Base-by-base conservation (phyloP, 2,329 filamentous ascomycete genomes). In the Proliferodiscus dingleyae region DNA sequence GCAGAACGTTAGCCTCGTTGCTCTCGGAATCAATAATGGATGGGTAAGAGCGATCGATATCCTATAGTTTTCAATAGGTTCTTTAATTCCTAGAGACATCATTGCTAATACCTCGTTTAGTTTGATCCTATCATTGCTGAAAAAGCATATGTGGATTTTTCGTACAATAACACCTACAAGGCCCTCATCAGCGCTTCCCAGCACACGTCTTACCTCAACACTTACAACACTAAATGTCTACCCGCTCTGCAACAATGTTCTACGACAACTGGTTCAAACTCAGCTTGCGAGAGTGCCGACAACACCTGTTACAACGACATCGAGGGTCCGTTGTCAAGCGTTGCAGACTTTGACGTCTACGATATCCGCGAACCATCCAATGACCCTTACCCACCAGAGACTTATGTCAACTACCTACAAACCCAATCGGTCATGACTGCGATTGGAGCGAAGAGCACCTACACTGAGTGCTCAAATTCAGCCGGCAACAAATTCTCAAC, bases 221-320 rank as follows among this genome's bases (percentile, higher is more conserved):
- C 42, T 15, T 40, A 42, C 24, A 28, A 23, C 3, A 29, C 30
- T 19, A 34, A 34, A 13, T 46, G 43, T 21, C 21, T 46, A 5
- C 43, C 47, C 9, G 16, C 23, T 9, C 24, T 43, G 15, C 21
- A 37, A 83, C 58, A 4, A 70, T 97, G 49, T 71, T 71, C 44
- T 81, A 87, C 65, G 95, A 95, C 64, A 84, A 94, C 45, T 90
- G 91, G 47, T 6, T 19, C 41, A 11, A n/a, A 45, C 18, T n/a
- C 33, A 9, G 38, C 38, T 16, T 48, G 44, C 16, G 37, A 26
- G 13, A 23, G 24, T 26, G 33, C 49, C 9, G 39, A 48, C 21
- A 24, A 16, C 36, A 41, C 38, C 9, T 45, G 18, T 38, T 13
- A 13, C 26, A 23, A 37, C 16, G 19, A 21, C 7, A 37, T 37